phyloP scores from a whole-genome alignment of 1,284 basidiomycete genomes.

The Athelia sp. region DNA sequence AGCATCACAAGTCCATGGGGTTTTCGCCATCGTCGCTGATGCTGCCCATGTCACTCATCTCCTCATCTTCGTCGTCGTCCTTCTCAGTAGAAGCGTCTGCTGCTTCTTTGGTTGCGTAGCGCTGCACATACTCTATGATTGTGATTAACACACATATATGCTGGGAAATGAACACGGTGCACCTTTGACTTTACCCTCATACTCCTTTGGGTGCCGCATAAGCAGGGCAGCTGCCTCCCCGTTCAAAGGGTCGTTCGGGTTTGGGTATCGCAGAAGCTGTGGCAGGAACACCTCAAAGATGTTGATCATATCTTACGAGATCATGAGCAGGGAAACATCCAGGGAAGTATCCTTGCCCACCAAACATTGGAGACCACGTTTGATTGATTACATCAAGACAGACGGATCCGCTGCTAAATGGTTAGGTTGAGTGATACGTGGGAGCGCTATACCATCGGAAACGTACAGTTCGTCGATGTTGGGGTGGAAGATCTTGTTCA shows the following conservation, averaged over 20 bases:
- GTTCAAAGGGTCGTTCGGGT: constrained; percentile 96
- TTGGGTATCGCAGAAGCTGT: constrained; percentile 94
- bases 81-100: constrained; percentile 60
- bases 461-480: constrained; percentile 94
- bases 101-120: constrained; percentile 80
- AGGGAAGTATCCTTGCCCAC: constrained; percentile 35
- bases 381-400: constrained; percentile 97
- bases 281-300: constrained; percentile 99
- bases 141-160: background rate
- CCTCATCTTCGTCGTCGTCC: constrained; percentile 74
- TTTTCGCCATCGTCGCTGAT: constrained; percentile 67
- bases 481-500: constrained; percentile 99
- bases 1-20: constrained; percentile 7
- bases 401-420: constrained; percentile 82
- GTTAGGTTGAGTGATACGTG: background rate
- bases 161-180: constrained; percentile 21
- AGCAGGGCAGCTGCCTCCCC: constrained; percentile 95
- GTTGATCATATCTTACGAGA: constrained; percentile 88
- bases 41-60: constrained; percentile 91
- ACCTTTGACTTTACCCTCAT: constrained; percentile 91
- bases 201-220: constrained; percentile 95
- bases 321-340: constrained; percentile 6
- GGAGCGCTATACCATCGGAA: background rate
- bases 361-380: constrained; percentile 99
- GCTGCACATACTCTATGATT: constrained; percentile 74